phyloP scores from a whole-genome alignment of 257 asterid species.

The Petunia secreta region DNA sequence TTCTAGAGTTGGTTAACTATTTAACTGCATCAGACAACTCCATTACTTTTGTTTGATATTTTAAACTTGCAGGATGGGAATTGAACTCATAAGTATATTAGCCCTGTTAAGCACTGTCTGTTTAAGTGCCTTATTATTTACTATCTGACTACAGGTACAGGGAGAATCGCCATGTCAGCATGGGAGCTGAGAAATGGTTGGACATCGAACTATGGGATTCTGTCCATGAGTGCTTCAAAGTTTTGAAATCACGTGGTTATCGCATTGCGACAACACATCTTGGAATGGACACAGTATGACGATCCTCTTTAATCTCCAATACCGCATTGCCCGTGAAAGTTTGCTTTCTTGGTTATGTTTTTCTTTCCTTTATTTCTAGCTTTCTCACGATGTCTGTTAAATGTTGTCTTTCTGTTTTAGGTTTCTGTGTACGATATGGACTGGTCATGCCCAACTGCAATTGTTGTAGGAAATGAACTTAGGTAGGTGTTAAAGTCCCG shows the following conservation, averaged over 20 bases:
- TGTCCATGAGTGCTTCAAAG: slow-evolving; percentile 65
- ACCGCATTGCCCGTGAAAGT: background rate
- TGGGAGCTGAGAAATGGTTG: slow-evolving; percentile 99
- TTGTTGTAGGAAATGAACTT: slow-evolving; percentile 89
- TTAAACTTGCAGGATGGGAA: background rate
- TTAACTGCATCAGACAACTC: background rate
- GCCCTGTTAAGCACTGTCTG: background rate
- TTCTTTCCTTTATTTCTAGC: background rate
- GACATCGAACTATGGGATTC: slow-evolving; percentile 95
- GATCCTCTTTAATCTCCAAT: slow-evolving; percentile 18
- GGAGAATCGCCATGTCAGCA: slow-evolving; percentile 96
- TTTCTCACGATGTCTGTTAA: slow-evolving; percentile 25
- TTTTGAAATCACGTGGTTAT: slow-evolving; percentile 89
- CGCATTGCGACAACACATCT: slow-evolving; percentile 85
- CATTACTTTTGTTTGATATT: background rate
- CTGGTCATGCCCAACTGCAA: slow-evolving; percentile 95
- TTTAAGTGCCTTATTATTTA: slow-evolving; percentile 12
- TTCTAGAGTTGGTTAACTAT: background rate
- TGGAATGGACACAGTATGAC: slow-evolving; percentile 67
- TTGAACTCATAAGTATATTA: background rate
- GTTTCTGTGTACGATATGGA: slow-evolving; percentile 86
- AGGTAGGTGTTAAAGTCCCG: slow-evolving; percentile 42
- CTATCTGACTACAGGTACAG: slow-evolving; percentile 57
- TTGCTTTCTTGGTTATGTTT: background rate
- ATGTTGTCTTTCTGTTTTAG: slow-evolving; percentile 37